A percentile compares a stretch with the other conserved stretches of the same genome.
Conservation (phyloP, 208 protist species). For the Naegleria lovaniensis region DNA sequence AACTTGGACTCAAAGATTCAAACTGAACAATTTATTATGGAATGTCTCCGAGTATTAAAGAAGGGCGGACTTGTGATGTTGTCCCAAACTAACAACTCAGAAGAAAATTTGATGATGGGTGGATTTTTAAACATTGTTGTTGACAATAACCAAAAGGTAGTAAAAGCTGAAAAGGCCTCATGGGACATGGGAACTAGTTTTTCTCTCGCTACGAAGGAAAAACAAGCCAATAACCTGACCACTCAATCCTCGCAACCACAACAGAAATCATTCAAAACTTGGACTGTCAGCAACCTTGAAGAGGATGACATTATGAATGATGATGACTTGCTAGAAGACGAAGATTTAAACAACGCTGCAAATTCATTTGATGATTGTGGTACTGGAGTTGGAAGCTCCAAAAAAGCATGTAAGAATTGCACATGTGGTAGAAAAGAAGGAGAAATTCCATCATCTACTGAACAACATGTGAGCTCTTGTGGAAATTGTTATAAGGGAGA, state of each 20-base stretch:
- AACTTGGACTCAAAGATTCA: not conserved
- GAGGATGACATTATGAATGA: not conserved
- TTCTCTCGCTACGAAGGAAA: not conserved
- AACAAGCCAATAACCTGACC: no score
- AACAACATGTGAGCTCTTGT: not conserved
- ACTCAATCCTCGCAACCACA: not conserved
- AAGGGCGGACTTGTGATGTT: not conserved
- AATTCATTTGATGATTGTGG: not conserved
- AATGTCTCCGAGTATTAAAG: not conserved
- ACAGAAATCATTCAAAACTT: not conserved
- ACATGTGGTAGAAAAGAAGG: conserved; percentile 23
- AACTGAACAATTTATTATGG: not conserved
- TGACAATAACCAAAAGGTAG: no score
- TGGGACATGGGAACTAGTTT: not conserved
- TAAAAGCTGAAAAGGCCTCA: not conserved
- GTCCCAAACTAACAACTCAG: not conserved
- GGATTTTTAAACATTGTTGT: not conserved
- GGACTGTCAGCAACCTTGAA: not conserved
- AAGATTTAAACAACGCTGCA: not conserved
- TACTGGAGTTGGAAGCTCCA: not conserved
- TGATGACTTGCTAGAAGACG: not conserved
- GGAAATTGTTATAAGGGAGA: conserved; percentile 23
- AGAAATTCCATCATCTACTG: not conserved
- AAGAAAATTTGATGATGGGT: not conserved
- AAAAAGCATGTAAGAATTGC: conserved; percentile 31